A percentile compares a stretch with the other conserved stretches of the same genome.
Conservation (phyloP, 768 basidiomycete genomes). For the Leucosporidium creatinivorum region DNA sequence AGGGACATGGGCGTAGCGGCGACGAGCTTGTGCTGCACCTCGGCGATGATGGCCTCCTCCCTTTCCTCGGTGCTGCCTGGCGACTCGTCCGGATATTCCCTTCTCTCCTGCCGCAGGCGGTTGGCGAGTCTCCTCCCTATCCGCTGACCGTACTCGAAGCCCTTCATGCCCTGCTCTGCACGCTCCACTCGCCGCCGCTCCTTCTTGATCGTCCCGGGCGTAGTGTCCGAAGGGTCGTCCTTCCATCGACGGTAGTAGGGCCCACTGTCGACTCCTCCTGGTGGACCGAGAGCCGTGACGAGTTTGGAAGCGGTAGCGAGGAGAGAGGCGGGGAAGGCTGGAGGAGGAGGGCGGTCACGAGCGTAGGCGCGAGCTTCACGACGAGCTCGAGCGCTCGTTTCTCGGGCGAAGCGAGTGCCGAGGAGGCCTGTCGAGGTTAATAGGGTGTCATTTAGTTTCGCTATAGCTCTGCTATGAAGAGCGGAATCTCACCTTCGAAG, state of each 20-base stretch:
- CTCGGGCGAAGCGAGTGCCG: slow-evolving; percentile 5
- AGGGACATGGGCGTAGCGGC: background rate
- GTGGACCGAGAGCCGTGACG: slow-evolving; percentile 15
- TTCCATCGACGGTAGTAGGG: background rate
- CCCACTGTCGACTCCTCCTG: slow-evolving; percentile 6
- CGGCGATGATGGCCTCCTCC: background rate
- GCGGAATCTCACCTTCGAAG: slow-evolving; percentile 6
- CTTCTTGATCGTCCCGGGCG: background rate
- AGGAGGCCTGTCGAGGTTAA: background rate
- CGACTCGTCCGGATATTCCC: background rate
- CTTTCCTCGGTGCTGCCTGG: background rate
- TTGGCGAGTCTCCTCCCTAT: background rate
- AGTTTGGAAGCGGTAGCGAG: slow-evolving; percentile 5
- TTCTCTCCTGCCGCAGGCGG: background rate
- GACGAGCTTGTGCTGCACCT: background rate
- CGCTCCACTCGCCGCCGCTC: slow-evolving; percentile 5
- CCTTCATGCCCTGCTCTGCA: slow-evolving; percentile 6
- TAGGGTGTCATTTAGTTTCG: background rate
- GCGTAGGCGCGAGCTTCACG: slow-evolving; percentile 1
- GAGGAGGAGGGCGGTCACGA: slow-evolving; percentile 15
- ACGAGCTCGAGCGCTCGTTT: background rate
- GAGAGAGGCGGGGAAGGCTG: slow-evolving; percentile 14
- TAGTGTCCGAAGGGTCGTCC: background rate
- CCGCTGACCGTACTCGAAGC: slow-evolving; percentile 1
- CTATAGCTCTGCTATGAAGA: background rate